Evolutionary conservation across 2,329 filamentous ascomycete genomes (phyloP).

Genomic region (Pezicula rhizophila): DNA sequence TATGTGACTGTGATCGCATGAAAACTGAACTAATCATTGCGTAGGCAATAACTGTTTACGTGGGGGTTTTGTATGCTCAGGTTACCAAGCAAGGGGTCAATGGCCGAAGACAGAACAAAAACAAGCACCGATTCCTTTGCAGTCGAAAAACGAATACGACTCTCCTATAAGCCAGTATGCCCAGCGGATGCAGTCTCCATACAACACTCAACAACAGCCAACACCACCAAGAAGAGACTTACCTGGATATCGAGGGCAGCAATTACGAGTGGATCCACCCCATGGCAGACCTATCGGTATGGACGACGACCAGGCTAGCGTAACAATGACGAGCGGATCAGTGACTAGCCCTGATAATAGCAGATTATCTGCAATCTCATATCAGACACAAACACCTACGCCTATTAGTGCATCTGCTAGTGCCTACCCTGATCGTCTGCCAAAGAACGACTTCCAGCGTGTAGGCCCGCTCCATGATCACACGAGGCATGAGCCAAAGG

Average conservation of each 20-base stretch:
- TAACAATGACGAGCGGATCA: constrained; percentile 52
- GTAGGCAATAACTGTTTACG: constrained; percentile 82
- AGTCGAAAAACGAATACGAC: constrained; percentile 68
- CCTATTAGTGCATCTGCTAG: constrained; percentile 49
- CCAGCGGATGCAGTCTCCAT: constrained; percentile 46
- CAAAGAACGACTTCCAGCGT: constrained; percentile 51
- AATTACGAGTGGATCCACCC: constrained; percentile 57
- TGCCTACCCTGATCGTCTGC: constrained; percentile 28
- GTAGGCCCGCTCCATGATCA: constrained; percentile 57
- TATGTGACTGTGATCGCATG: not conserved
- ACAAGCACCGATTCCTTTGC: constrained; percentile 64
- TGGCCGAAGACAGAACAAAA: constrained; percentile 75
- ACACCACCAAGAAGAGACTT: constrained; percentile 42
- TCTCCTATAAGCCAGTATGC: constrained; percentile 44
- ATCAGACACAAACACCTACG: constrained; percentile 46
- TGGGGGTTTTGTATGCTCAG: constrained; percentile 85
- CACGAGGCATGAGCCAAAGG: constrained; percentile 37
- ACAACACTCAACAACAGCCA: constrained; percentile 27
- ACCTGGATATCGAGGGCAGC: constrained; percentile 54
- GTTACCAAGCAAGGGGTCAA: constrained; percentile 73
- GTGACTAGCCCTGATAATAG: constrained; percentile 53
- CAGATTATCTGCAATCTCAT: constrained; percentile 50
- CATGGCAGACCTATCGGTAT: constrained; percentile 46
- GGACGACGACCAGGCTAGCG: constrained; percentile 54
- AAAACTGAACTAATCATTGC: not conserved